A percentile compares a stretch with the other conserved stretches of the same genome.
Conservation (phyloP, 495 filamentous ascomycete genomes). For the Sabuloglossum arenarium region DNA sequence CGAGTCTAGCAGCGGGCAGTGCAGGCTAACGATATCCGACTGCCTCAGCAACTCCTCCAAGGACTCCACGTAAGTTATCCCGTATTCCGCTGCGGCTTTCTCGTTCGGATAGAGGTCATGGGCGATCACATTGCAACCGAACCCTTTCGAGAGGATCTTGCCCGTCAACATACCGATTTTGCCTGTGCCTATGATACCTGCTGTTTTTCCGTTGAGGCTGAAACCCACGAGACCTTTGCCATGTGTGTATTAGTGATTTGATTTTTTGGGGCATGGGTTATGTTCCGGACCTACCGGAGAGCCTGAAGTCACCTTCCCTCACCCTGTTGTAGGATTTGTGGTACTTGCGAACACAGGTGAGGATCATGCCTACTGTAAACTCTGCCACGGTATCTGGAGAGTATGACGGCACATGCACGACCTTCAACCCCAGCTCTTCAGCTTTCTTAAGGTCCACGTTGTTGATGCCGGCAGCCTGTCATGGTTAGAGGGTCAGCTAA, state of each 20-base stretch:
- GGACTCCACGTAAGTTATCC: constrained; percentile 24
- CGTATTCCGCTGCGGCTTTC: constrained; percentile 26
- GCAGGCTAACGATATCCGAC: constrained; percentile 39
- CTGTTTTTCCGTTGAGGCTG: constrained; percentile 39
- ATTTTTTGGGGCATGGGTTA: neutral
- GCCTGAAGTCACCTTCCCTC: constrained; percentile 48
- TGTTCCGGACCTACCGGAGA: constrained; percentile 18
- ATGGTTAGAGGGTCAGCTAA: neutral
- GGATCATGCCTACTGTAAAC: constrained; percentile 44
- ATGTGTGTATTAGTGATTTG: neutral
- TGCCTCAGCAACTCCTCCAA: constrained; percentile 31
- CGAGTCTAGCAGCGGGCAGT: constrained; percentile 38
- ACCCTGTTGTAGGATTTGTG: constrained; percentile 54
- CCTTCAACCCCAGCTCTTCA: constrained; percentile 34
- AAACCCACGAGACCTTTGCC: constrained; percentile 35
- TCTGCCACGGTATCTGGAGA: constrained; percentile 54
- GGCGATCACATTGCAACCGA: constrained; percentile 38
- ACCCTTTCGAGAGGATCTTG: constrained; percentile 26
- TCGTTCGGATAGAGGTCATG: constrained; percentile 30
- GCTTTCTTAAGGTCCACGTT: constrained; percentile 40
- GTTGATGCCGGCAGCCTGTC: constrained; percentile 49
- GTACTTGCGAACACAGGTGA: constrained; percentile 48
- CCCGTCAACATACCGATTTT: constrained; percentile 30
- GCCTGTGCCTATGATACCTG: constrained; percentile 33
- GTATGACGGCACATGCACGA: constrained; percentile 47